Evolutionary conservation across 139 green algal species (phyloP), one percentile per base, ranked within the genome.

Genomic region (Pleodorina starrii): DNA sequence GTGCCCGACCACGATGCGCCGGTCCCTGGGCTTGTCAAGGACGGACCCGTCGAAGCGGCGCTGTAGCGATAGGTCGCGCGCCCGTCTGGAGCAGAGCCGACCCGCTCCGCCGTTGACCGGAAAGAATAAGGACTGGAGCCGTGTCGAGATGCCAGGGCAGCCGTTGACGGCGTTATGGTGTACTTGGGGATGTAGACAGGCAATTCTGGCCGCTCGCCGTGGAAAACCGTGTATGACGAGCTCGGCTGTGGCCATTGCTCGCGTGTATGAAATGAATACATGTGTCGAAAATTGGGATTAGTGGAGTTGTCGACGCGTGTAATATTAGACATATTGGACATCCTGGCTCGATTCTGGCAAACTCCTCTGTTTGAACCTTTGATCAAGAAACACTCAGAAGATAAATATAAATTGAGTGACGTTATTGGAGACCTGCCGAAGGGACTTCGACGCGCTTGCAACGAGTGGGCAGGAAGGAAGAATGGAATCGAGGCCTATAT

Each of bases 141-240:
- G 12, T 87, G 63, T 5, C 81, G 81, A 3, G 60, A 77, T 10
- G 81, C n/a, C 10, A 87, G 44, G 10, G 78, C 78, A 19, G 80
- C 80, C 6, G 80, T 76, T 4, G 23, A 38, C 4, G 40, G 57
- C 5, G 40, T 76, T 29, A 60, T 59, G 16, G 40, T 43, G 80
- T 86, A 86, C 59, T 78, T 88, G 17, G 63, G 63, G 27, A 73
- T 36, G 82, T 79, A 88, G 19, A 17, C 0, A 5, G 82, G 82
- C 82, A 79, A 27, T 14, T 44, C n/a, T 0, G 57, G 57, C 4
- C 11, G 21, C 29, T 86, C 80, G 44, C 82, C 82, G 32, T 88
- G 82, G 66, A 88, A 88, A 21, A 88, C 44, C 10, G 82, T 88
- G n/a, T 88, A 88, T 23, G 82, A 63, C 6, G 43, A 78, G 7